Evolutionary conservation across 495 filamentous ascomycete genomes (phyloP).

Genomic region (Penicillium riverlandense): DNA sequence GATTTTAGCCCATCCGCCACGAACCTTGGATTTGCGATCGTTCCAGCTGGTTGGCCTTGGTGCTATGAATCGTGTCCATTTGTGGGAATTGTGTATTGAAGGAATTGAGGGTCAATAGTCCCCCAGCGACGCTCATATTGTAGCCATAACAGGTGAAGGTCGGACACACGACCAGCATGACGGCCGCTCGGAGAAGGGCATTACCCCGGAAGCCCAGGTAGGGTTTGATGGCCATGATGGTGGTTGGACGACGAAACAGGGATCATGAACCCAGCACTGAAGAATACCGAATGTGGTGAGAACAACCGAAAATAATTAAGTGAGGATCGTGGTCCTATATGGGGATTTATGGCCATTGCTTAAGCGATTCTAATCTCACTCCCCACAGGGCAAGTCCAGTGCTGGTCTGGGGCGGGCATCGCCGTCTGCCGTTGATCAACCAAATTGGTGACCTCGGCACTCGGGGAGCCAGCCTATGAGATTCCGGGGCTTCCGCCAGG

Average conservation of each 20-base stretch:
- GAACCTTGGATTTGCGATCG: neutral
- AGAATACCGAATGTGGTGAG: no score
- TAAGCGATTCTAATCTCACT: no score
- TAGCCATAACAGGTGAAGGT: slow-evolving; percentile 36
- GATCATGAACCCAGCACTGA: no score
- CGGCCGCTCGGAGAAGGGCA: slow-evolving; percentile 20
- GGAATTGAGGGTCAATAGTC: slow-evolving; percentile 21
- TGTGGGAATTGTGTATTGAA: slow-evolving; percentile 38
- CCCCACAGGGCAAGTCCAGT: no score
- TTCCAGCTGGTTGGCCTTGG: neutral
- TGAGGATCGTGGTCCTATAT: no score
- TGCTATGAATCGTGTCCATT: slow-evolving; percentile 21
- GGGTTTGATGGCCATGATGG: slow-evolving; percentile 1
- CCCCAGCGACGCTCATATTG: slow-evolving; percentile 34
- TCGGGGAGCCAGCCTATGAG: no score
- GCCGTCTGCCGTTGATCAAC: no score
- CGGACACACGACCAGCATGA: slow-evolving; percentile 30
- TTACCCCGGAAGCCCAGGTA: slow-evolving; percentile 24
- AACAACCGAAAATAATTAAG: no score
- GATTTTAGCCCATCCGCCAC: neutral
- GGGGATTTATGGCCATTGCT: no score
- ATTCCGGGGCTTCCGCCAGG: no score
- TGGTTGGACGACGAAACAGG: neutral
- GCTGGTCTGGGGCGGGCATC: no score
- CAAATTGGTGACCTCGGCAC: no score